Base-by-base conservation (phyloP, 2,329 filamentous ascomycete genomes). In the Xylaria sp. region DNA sequence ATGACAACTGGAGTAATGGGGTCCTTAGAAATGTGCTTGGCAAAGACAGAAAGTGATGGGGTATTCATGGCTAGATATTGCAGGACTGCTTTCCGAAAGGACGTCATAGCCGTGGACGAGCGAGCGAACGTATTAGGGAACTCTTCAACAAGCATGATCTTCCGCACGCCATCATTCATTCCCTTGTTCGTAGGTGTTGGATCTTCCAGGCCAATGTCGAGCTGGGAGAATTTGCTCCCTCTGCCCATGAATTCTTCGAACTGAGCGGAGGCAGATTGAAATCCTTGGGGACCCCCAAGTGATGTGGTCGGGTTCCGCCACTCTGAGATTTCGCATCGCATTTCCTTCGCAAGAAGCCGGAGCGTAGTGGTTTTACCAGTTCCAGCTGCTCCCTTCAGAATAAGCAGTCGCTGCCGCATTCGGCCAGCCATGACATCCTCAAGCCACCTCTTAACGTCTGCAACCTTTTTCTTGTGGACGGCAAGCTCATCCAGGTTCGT, bases 381-480 rank as follows among this genome's bases (percentile, higher is more conserved):
- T 21, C 96, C 96, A 50, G 96, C 94, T 39, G 94, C 90, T 11
- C 96, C 96, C 79, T 97, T 97, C 51, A 99, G 84, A 32, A 99
- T 85, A 65, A 98, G 85, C 65, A 98, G 78, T 68, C 92, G 88
- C 83, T 97, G 89, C 68, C 87, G 84, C 79, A 87, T 81, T 45
- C 84, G 83, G 17, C 93, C 92, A 30, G 81, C 79, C 69, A 93
- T 86, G 19, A 93, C 92, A 76, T 90, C 88, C 51, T 92, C 88
- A 39, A 99, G 82, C 94, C 96, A 98, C 67, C 82, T 85, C 67
- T 90, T 88, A 54, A 98, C 94, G 80, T 98, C 94, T 1, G 88
- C 82, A 5, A 98, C 92, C 79, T 99, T 99, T 75, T 89, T 96
- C 83, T 97, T 98, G 79, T 99, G 94, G 19, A 99, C 95, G 0